Base-by-base conservation (phyloP, 768 basidiomycete genomes). In the Cystobasidium tubakii region DNA sequence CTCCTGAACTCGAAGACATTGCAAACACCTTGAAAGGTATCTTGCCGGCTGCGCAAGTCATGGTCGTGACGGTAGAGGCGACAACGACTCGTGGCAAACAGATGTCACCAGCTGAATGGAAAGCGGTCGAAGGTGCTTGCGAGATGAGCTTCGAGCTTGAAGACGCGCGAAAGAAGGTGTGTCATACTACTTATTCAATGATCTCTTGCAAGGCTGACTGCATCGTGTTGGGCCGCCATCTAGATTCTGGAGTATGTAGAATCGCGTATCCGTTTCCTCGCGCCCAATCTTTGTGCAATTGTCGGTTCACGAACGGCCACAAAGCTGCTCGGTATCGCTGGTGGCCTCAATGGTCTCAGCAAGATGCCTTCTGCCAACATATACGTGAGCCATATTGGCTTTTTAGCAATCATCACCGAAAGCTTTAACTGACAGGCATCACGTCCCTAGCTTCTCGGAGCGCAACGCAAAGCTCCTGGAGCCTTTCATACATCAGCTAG, bases 241-340 rank as follows among this genome's bases (percentile, higher is more conserved):
- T 55, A 94, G 90, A 99, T 98, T 79, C 95, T 98, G 83, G 89
- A 90, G 85, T 99, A 98, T 86, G 96, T 99, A 82, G 95, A 94
- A 85, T 95, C 92, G 79, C 87, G 96, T 84, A 98, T 99, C 92
- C 91, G 92, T 83, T 87, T 92, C 73, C 89, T 99, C 80, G 95
- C 96, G 78, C 96, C 96, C 79, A 99, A 99, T 82, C 87, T 99
- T 81, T 95, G 93, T 79, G 89, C 91, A 82, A 96, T 99, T 83
- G 91, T 98, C 83, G 95, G 96, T 82, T 96, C 96, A 73, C 92
- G 90, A 78, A 95, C 93, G 85, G 96, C 96, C 69, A 96, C 96
- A 60, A 99, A 99, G 84, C 83, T 99, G 66, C 88, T 99, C 46
- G 96, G 96, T 80, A 91, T 98, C 66, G 93, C 96, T 46, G 96